Conservation (phyloP, 1,284 basidiomycete genomes). For the Melampsora americana region DNA sequence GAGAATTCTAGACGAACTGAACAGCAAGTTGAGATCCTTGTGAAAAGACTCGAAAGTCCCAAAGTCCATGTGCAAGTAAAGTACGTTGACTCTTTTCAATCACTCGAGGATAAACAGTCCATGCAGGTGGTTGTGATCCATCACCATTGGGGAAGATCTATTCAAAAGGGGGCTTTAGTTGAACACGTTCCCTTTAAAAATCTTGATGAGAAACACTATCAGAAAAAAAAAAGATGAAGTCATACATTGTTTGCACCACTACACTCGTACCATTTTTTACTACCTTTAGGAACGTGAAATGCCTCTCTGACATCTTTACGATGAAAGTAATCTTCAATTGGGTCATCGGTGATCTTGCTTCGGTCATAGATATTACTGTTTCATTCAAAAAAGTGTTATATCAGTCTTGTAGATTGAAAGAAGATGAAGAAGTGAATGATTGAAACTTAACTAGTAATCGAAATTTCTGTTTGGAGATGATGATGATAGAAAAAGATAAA, state of each 20-base stretch:
- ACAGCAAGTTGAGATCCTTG: background rate
- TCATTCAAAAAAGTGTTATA: no score
- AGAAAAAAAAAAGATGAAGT: background rate
- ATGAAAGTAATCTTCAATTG: background rate
- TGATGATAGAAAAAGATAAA: no score
- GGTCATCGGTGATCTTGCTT: no score
- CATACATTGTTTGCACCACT: background rate
- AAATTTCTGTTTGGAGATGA: conserved; percentile 10
- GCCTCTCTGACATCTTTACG: conserved; percentile 26
- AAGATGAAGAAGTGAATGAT: no score
- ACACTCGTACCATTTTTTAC: conserved; percentile 2
- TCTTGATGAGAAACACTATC: no score
- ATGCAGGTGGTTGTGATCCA: background rate
- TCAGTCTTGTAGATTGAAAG: no score
- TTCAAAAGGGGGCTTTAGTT: no score
- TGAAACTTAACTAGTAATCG: no score
- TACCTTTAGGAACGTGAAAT: background rate
- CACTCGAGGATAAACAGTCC: conserved; percentile 1
- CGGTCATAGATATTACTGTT: conserved; percentile 8
- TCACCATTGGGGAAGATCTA: conserved; percentile 27
- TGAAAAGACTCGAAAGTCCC: conserved; percentile 20
- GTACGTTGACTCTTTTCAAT: conserved; percentile 19
- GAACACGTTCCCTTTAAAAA: no score
- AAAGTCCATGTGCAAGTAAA: conserved; percentile 27
- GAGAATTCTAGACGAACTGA: background rate